Conservation (phyloP, 192 early-diverging fungal genomes). For the Cetraspora pellucida region DNA sequence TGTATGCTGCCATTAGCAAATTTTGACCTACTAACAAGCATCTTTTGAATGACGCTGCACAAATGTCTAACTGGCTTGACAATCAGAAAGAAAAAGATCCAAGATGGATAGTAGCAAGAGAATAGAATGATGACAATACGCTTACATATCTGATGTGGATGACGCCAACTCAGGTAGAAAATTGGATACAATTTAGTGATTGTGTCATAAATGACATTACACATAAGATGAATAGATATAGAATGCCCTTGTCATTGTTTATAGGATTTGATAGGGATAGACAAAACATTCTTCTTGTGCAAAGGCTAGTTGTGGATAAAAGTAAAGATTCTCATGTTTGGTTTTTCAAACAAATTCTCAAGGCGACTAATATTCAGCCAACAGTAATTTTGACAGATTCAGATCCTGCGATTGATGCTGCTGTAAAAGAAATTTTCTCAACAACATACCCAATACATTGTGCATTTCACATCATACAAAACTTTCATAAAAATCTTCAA, state of each 20-base stretch:
- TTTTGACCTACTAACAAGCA: background rate
- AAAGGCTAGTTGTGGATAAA: background rate
- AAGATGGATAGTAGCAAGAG: background rate
- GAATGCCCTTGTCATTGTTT: background rate
- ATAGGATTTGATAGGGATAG: background rate
- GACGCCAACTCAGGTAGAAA: background rate
- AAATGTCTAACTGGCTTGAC: background rate
- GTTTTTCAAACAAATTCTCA: background rate
- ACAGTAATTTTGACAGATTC: background rate
- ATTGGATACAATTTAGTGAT: background rate
- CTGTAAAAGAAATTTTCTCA: background rate
- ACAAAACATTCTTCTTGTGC: background rate
- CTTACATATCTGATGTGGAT: background rate
- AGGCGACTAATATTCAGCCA: background rate
- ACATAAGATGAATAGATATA: background rate
- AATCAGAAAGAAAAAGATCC: background rate
- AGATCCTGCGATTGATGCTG: background rate
- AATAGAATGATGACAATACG: background rate
- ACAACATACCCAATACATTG: background rate
- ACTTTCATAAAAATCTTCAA: background rate
- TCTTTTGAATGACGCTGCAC: background rate
- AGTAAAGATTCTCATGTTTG: background rate
- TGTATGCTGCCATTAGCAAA: background rate
- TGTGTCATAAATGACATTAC: background rate
- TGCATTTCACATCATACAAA: background rate